Base-by-base conservation (phyloP, 345 rosid species). In the Bruguiera sexangula region DNA sequence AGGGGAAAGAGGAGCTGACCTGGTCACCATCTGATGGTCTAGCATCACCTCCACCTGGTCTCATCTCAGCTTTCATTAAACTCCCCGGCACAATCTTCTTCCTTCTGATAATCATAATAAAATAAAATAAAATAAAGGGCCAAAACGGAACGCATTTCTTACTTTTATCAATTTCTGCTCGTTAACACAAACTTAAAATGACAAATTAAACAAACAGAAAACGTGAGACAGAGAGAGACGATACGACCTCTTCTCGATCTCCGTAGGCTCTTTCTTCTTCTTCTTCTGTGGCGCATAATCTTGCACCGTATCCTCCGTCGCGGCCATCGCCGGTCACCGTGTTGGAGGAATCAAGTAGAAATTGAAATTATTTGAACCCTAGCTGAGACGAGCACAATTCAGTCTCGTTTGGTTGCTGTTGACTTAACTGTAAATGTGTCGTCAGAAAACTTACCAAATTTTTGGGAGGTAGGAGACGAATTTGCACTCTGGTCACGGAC, bases 21-120 rank as follows among this genome's bases (percentile, higher is more conserved):
- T 95, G 99, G 84, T 95, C 97, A 80, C 96, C 98, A 59, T 95
- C 96, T 0, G 85, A 73, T 0, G 99, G 99, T 52, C 73, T 82
- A 27, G 87, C 82, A 65, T 92, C 97, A 53, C 92, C 98, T 18
- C 94, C 97, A 21, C 96, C 97, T 46, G 98, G 90, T 69, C 97
- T 90, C 75, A 90, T 82, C 80, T 85, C 58, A 26, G 98, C 99
- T 78, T 92, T 95, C 94, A 95, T 79, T 76, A 95, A 80, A 80
- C 96, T 91, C 65, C 96, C 97, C 3, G 96, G 88, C 64, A 80
- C 85, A 76, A 95, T 95, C 31, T 92, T 90, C 87, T 84, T 82
- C 80, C 88, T 92, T 96, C 97, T 95, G 76, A 55, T 64, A 51
- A 53, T 69, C 48, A 69, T 36, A 5, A 65, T 27, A 68, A 51